Evolutionary conservation across 768 basidiomycete species (phyloP), one percentile per base, ranked within the genome.

Genomic region (Megacollybia marginata): DNA sequence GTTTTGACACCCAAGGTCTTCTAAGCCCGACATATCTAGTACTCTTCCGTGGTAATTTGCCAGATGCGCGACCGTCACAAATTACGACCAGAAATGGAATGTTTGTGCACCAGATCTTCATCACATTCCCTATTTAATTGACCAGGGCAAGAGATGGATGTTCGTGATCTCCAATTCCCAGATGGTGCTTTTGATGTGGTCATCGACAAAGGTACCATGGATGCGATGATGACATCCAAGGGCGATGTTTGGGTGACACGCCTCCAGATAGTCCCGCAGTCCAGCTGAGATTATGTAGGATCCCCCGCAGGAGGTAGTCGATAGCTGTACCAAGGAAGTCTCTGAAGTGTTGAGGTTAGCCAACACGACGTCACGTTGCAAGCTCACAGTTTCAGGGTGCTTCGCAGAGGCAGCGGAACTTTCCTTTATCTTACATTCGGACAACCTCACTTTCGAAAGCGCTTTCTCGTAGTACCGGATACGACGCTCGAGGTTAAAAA

Each of bases 141-240:
- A 55, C 36, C 47, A 91, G 88, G 90, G 90, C 71, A 78, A 49
- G 86, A 85, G 64, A 92, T 89, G 85, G 91, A 93, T 54, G 79
- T 92, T 36, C 76, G 91, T 10, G 62, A 77, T 12, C 67, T 93
- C 28, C 63, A 69, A 10, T 87, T 92, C 48, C 75, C 76, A 4
- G 65, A 75, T 44, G 68, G 67, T 4, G 71, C 74, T 0, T 88
- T 93, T 54, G 88, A 93, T 58, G 70, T 93, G 44, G 88, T 80
- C 0, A 83, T 93, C 46, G 91, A 93, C 65, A 93, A 93, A 77
- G 88, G 87, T 13, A 91, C 89, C 1, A 90, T 92, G 88, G 90
- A 92, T 61, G 87, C 88, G 2, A 86, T 92, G 85, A 82, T 92
- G 82, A 82, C 90, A 0, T 71, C 78, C 1, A 87, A 88, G 60